Base-by-base conservation (phyloP, 1,139 yeast species). In the Magnusiomyces suaveolens region DNA sequence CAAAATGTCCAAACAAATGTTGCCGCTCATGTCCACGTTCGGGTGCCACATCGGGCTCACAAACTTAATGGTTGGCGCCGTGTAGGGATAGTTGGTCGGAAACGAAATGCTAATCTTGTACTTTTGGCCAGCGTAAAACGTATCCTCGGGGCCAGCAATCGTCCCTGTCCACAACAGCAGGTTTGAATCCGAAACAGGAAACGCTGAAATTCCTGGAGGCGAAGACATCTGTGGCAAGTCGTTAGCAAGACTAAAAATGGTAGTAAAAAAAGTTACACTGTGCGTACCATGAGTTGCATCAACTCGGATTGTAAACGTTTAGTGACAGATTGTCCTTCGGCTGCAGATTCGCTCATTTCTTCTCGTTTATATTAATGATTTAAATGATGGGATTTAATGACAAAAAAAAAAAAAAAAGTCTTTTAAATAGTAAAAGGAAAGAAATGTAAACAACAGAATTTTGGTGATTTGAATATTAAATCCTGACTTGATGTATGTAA, bases 41-140 rank as follows among this genome's bases (percentile, higher is more conserved):
- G 89, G 89, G 63, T 83, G 89, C 75, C 82, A 82, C 74, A 83
- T 82, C 55, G 84, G 84, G 50, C 84, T 76, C 46, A 75, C 74
- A 69, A 83, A 83, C 60, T 75, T 76, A 63, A 83, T 76, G 58
- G 72, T 74, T 41, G 87, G 87, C 23, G 87, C 82, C 44, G 73
- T 69, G 64, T 77, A 82, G 4, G 87, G 87, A 63, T 82, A 82
- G 64, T 78, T 76, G 50, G 76, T 73, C 38, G 85, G 83, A 70
- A 82, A 81, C 49, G 73, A 72, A 59, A 81, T 69, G 29, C 78
- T 70, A 46, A 81, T 68, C 64, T 77, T 78, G 68, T 78, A 81
- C 56, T 71, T 76, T 60, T 80, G 73, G 46, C 80, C 80, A 47
- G 78, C 81, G 62, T 80, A 81, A 55, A 79, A 80, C 6, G 86